A percentile compares a stretch with the other conserved stretches of the same genome.
phyloP scores from a whole-genome alignment of 257 asterid species.

The Galeopsis tetrahit region DNA sequence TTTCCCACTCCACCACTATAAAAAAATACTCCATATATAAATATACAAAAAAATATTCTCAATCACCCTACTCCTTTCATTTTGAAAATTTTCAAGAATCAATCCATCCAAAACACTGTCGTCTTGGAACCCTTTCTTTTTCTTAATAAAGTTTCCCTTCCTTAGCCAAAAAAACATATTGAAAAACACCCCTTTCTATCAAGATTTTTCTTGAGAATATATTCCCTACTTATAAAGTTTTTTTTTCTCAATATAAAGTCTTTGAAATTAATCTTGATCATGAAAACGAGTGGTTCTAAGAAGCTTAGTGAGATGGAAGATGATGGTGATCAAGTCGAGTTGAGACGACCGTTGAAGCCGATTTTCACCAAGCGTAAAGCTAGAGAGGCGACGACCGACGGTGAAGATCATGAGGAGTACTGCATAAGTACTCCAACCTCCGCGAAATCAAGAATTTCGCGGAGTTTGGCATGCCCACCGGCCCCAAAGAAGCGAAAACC shows the following conservation, averaged over 20 bases:
- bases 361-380: constrained; percentile 31
- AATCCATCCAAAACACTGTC: background rate
- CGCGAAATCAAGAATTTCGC: constrained; percentile 48
- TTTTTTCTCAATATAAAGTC: too few species aligned
- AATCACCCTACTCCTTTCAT: constrained; percentile 33
- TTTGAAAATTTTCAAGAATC: constrained; percentile 19
- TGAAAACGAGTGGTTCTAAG: constrained; percentile 31
- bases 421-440: constrained; percentile 39
- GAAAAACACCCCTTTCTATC: background rate
- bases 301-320: constrained; percentile 34
- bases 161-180: background rate
- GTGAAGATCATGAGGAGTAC: constrained; percentile 23
- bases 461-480: constrained; percentile 44
- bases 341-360: constrained; percentile 43
- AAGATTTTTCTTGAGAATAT: constrained; percentile 35
- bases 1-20: constrained; percentile 15
- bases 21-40: background rate
- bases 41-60: constrained; percentile 33
- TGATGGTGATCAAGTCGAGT: constrained; percentile 31
- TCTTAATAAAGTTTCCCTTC: background rate
- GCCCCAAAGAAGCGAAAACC: constrained; percentile 51
- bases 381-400: constrained; percentile 22
- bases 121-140: background rate
- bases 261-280: background rate
- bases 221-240: constrained; percentile 32